These are phyloP conservation scores for Aschersonia sp. DNA, from an alignment of 2,329 filamentous ascomycete genomes.

Conservation along the genomic window DNA sequence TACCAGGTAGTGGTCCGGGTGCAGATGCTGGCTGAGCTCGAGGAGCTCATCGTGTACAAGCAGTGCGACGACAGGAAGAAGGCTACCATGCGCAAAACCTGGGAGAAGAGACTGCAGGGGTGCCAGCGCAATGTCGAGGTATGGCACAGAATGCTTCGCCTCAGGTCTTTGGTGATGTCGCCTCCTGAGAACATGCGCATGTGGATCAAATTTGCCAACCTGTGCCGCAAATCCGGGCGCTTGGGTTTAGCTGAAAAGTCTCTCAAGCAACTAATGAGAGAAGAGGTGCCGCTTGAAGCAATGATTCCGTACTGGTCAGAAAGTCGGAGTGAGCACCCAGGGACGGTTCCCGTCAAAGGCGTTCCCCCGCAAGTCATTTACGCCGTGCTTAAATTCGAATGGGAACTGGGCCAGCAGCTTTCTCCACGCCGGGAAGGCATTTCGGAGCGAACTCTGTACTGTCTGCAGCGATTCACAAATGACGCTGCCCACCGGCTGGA, in stretches of 20 bases:
- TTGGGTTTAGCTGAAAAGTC: constrained; percentile 94
- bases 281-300: constrained; percentile 45
- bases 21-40: constrained; percentile 96
- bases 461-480: constrained; percentile 44
- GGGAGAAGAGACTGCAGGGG: constrained; percentile 88
- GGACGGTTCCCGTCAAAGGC: constrained; percentile 20
- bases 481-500: constrained; percentile 42
- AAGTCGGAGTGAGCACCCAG: constrained; percentile 10
- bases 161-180: constrained; percentile 80
- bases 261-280: constrained; percentile 74
- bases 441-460: constrained; percentile 41
- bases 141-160: constrained; percentile 95
- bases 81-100: constrained; percentile 80
- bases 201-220: constrained; percentile 99
- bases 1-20: constrained; percentile 97
- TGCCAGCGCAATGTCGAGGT: constrained; percentile 96
- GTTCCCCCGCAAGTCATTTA: constrained; percentile 73
- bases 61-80: constrained; percentile 83
- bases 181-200: constrained; percentile 93
- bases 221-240: constrained; percentile 90
- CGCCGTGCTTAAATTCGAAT: constrained; percentile 93
- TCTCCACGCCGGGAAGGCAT: constrained; percentile 25
- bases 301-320: constrained; percentile 47
- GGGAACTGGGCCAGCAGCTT: constrained; percentile 64
- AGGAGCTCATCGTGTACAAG: constrained; percentile 97